A percentile compares a stretch with the other conserved stretches of the same genome.
Conservation (phyloP, 108 stramenopile genomes). For the Chaetoceros muelleri region DNA sequence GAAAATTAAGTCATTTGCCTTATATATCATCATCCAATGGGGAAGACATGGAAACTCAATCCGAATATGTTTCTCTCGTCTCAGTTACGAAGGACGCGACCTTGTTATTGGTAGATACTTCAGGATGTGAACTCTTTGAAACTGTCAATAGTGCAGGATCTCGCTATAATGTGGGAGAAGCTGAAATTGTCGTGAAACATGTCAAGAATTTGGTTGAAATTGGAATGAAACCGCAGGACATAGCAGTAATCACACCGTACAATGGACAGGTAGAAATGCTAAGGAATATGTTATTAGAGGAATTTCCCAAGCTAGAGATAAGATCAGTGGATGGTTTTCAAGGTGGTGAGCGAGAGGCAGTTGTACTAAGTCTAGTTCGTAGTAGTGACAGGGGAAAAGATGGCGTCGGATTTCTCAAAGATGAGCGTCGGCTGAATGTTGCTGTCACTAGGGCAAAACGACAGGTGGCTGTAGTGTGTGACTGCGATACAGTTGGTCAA, state of each 20-base stretch:
- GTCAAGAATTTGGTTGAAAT: conserved; percentile 51
- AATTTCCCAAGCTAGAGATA: conserved; percentile 70
- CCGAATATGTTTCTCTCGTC: conserved; percentile 3
- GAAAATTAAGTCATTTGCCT: conserved; percentile 38
- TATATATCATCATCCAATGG: background rate
- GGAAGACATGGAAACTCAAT: conserved; percentile 6
- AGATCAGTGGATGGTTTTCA: conserved; percentile 98
- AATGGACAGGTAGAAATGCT: conserved; percentile 94
- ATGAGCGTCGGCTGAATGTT: conserved; percentile 93
- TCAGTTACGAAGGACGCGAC: conserved; percentile 20
- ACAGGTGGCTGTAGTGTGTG: conserved; percentile 66
- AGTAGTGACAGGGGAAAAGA: conserved; percentile 52
- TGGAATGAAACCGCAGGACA: conserved; percentile 64
- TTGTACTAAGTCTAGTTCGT: conserved; percentile 92
- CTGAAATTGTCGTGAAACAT: conserved; percentile 55
- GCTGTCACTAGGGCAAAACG: conserved; percentile 95
- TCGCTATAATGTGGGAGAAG: conserved; percentile 77
- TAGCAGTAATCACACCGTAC: conserved; percentile 97
- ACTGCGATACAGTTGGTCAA: conserved; percentile 74
- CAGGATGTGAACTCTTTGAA: conserved; percentile 90
- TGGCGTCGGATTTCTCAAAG: conserved; percentile 92
- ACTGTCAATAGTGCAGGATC: conserved; percentile 55
- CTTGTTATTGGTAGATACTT: conserved; percentile 87
- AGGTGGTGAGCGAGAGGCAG: conserved; percentile 96
- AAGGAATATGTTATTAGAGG: conserved; percentile 41